Evolutionary conservation across 2,329 filamentous ascomycete species (phyloP), one percentile per base, ranked within the genome.

Genomic region (Corinectria fuckeliana): DNA sequence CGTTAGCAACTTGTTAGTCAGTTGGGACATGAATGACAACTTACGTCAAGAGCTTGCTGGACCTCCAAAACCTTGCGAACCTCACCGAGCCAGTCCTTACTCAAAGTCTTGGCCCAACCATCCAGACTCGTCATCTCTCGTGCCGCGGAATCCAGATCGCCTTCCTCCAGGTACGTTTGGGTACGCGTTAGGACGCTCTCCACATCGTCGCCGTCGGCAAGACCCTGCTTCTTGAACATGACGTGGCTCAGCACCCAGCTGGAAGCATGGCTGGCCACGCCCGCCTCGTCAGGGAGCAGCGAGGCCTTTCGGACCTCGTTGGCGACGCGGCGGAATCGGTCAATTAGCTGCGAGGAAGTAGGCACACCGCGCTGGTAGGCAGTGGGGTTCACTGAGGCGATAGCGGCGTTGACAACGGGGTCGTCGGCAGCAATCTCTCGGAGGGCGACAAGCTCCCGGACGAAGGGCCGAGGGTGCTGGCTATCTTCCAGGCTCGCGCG

Each of bases 81-180:
- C 82, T 99, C 95, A 51, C 84, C 85, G 68, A 99, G 79, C 95
- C 95, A 99, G 77, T 99, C 95, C 72, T 91, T 88, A 78, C 92
- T 96, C 73, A 99, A 80, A 38, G 93, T 94, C 84, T 95, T 97
- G 47, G 94, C 93, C 95, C 95, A 99, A 23, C 95, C 95, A 62
- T 90, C 85, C 45, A 99, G 82, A 2, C 88, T 87, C 74, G 98
- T 99, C 90, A 99, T 95, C 80, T 99, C 95, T 65, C 95, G 85
- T 13, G 95, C 93, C 3, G 95, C 95, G 52, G 85, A 89, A 76
- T 99, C 95, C 56, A 99, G 79, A 72, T 97, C 89, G 20, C 95
- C 95, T 79, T 98, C 92, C 79, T 99, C 93, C 18, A 99, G 84
- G 68, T 92, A 85, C 7, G 89, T 93, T 79, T 99, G 93, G 1